A percentile compares a stretch with the other conserved stretches of the same genome.
phyloP scores from a whole-genome alignment of 2,329 filamentous ascomycete species.

The Berkeleyomyces basicola region DNA sequence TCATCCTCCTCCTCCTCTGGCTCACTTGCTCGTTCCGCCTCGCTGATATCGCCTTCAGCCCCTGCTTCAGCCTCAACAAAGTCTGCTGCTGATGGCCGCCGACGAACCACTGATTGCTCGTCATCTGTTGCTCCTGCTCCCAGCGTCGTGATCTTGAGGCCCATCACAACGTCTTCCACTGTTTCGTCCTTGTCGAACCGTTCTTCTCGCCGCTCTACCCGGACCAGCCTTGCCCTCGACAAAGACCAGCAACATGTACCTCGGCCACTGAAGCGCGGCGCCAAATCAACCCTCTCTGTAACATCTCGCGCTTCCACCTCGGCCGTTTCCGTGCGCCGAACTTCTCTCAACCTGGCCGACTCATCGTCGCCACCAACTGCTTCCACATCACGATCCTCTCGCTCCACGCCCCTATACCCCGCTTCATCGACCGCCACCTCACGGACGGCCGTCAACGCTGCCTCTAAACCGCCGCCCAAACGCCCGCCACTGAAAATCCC shows the following conservation, averaged over 20 bases:
- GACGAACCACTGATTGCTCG: neutral
- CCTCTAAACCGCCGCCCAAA: neutral
- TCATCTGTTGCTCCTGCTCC: neutral
- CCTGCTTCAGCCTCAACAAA: neutral
- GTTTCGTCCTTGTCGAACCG: neutral
- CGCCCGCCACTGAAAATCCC: neutral
- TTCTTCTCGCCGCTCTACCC: neutral
- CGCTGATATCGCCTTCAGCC: neutral
- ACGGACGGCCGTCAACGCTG: neutral
- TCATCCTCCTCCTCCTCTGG: neutral
- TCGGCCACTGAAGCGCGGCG: conserved; percentile 6
- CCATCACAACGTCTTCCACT: neutral
- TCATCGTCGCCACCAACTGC: neutral
- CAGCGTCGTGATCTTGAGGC: conserved; percentile 8
- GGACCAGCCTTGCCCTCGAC: neutral
- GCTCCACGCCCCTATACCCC: neutral
- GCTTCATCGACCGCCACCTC: neutral
- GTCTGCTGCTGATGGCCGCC: neutral
- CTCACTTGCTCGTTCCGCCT: neutral
- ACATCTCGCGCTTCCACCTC: neutral
- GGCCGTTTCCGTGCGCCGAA: neutral
- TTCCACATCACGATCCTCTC: neutral
- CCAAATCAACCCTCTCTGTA: neutral
- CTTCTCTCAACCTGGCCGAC: neutral
- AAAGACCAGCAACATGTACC: conserved; percentile 9